Conservation (phyloP, 257 asterid genomes). For the Verbena officinalis region DNA sequence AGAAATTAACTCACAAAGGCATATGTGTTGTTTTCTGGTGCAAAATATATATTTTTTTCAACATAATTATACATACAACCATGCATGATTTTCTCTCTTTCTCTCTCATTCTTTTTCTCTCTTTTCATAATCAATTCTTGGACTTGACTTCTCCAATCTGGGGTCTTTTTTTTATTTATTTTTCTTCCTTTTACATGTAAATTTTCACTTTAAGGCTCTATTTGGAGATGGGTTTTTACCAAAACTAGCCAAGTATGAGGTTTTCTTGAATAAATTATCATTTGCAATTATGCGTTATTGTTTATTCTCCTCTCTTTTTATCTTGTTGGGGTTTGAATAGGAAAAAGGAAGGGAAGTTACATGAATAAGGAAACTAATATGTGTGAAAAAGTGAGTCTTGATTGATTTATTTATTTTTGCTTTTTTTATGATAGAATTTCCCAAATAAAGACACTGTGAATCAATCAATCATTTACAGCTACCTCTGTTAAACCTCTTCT, state of each 20-base stretch:
- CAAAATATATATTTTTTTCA: not conserved
- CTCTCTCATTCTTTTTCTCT: conserved; percentile 8
- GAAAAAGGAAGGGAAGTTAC: conserved; percentile 5
- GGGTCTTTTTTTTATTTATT: not conserved
- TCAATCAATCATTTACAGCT: conserved; percentile 39
- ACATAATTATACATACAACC: not conserved
- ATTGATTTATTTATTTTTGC: conserved; percentile 14
- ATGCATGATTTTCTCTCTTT: not conserved
- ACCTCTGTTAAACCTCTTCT: conserved; percentile 30
- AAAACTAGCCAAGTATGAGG: conserved; percentile 50
- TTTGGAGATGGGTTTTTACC: conserved; percentile 23
- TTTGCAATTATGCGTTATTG: not conserved
- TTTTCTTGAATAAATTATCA: conserved; percentile 25
- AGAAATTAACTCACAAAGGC: conserved; percentile 19
- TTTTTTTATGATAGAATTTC: conserved; percentile 26
- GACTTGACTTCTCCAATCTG: not conserved
- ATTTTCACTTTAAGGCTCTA: not conserved
- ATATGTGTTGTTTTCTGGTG: not conserved
- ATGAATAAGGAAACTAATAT: conserved; percentile 29
- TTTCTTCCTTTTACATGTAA: not conserved
- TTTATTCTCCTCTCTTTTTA: conserved; percentile 27
- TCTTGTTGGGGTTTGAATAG: conserved; percentile 41
- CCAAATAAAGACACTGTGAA: conserved; percentile 36
- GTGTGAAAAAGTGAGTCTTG: conserved; percentile 6
- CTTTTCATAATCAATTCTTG: conserved; percentile 20